Evolutionary conservation across 495 filamentous ascomycete species (phyloP).

Genomic region (Daldinia decipiens): DNA sequence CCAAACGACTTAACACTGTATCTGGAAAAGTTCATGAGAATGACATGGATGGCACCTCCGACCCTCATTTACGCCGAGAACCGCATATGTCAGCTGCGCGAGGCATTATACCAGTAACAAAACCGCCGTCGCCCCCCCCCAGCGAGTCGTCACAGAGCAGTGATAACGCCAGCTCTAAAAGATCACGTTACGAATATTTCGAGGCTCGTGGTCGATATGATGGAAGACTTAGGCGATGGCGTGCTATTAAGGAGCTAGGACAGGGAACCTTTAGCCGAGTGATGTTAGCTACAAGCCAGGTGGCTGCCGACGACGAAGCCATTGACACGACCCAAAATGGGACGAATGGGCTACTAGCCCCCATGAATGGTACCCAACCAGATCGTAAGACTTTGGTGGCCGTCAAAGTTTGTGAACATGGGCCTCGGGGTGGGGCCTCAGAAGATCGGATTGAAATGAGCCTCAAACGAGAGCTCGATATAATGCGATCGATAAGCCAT

Average conservation of each 20-base stretch:
- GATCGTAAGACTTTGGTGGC: conserved; percentile 81
- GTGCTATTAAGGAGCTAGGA: conserved; percentile 80
- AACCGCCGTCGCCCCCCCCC: conserved; percentile 79
- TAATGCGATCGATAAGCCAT: conserved; percentile 85
- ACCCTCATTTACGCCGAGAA: conserved; percentile 75
- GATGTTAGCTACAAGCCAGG: conserved; percentile 77
- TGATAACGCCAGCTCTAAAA: conserved; percentile 52
- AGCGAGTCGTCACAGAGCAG: conserved; percentile 66
- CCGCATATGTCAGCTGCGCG: conserved; percentile 80
- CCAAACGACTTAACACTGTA: conserved; percentile 77
- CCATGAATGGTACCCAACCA: conserved; percentile 49
- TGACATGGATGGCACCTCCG: conserved; percentile 53
- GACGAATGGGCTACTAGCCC: conserved; percentile 44
- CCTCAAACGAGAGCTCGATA: conserved; percentile 92
- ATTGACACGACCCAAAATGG: conserved; percentile 27
- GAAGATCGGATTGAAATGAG: conserved; percentile 91
- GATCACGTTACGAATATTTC: conserved; percentile 65
- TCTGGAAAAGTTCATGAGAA: conserved; percentile 60
- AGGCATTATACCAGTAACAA: conserved; percentile 69
- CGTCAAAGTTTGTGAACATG: conserved; percentile 94
- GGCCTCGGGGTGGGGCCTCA: conserved; percentile 86
- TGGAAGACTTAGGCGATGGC: conserved; percentile 71
- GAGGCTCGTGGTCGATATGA: conserved; percentile 68
- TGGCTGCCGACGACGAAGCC: conserved; percentile 53
- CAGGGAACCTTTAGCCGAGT: conserved; percentile 97